These are phyloP conservation scores for Diddensiella caesifluorescens DNA, from an alignment of 805 yeast species.

Conservation along the genomic window DNA sequence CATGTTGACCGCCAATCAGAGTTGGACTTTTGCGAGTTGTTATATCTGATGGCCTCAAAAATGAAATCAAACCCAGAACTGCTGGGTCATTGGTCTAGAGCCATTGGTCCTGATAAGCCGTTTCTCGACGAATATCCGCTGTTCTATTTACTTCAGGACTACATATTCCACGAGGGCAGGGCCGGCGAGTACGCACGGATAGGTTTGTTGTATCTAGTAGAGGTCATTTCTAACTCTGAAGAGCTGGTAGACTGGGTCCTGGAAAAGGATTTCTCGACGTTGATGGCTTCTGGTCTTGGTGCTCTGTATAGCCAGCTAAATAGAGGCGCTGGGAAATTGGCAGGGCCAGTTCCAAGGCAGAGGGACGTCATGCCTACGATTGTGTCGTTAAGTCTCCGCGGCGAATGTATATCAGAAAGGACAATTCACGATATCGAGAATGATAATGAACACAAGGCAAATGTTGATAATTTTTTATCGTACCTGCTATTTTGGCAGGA, in stretches of 20 bases:
- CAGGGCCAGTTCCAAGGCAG: not conserved
- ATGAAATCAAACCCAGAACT: conserved; percentile 10
- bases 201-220: conserved; percentile 26
- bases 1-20: conserved; percentile 10
- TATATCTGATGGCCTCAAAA: conserved; percentile 12
- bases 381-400: conserved; percentile 5
- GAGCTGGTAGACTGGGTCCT: conserved; percentile 26
- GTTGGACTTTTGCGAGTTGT: conserved; percentile 11
- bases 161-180: conserved; percentile 25
- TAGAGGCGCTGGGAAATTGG: conserved; percentile 6
- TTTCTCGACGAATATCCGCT: conserved; percentile 23
- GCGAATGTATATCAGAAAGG: too few relatives aligned
- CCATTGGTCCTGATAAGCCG: conserved; percentile 1
- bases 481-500: conserved; percentile 31
- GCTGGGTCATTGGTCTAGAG: conserved; percentile 10
- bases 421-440: too few relatives aligned
- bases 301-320: conserved; percentile 22
- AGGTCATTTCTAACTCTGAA: conserved; percentile 18
- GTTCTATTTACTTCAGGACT: conserved; percentile 23
- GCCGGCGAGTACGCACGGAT: conserved; percentile 28
- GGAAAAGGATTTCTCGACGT: conserved; percentile 26
- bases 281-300: conserved; percentile 30
- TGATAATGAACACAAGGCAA: not conserved
- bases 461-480: conserved; percentile 20
- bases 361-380: conserved; percentile 4